Base-by-base conservation (phyloP, 306 rosid species). In the Arachis hypogaea region DNA sequence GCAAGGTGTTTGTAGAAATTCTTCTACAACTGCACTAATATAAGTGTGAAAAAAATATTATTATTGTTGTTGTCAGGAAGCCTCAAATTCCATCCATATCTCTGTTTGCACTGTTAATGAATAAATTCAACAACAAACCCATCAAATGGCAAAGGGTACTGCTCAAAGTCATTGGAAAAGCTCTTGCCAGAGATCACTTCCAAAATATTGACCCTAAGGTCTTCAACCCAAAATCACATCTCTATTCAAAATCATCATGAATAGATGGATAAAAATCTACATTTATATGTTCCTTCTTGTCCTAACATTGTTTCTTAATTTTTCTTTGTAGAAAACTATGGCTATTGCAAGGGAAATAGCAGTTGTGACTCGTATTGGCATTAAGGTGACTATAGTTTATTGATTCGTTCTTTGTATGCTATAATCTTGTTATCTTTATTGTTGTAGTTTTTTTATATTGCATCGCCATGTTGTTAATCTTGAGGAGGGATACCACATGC, bases 151-250 rank as follows among this genome's bases (percentile, higher is more conserved):
- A 50, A 80, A 89, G 99, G 86, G 96, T 94, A 42, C 87, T 94
- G 84, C 99, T 94, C 76, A 94, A 94, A 88, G 99, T 94, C 63
- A 81, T 81, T 3, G 99, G 99, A 33, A 97, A 94, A 87, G 99
- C 99, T 66, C 97, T 94, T 84, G 95, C 95, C 0, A 97, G 99
- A 67, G 99, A 94, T 68, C 84, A 78, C 4, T 38, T 67, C 8
- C 93, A 89, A 85, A 94, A 89, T 76, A 94, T 94, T 80, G 99
- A 94, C 74, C 99, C 99, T 4, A 89, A 94, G 97, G 97, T 94
- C 56, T 40, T 74, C 59, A 54, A 74, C 36, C 38, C 49, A 59
- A 41, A 3, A 41, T 14, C 64, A 16, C 9, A 36, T 46, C 65
- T 77, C 11, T 59, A 16, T 2, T 51, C 1, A 52, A 72, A 46